Evolutionary conservation across 768 basidiomycete genomes (phyloP).

Genomic region (Pleurotus platypus): DNA sequence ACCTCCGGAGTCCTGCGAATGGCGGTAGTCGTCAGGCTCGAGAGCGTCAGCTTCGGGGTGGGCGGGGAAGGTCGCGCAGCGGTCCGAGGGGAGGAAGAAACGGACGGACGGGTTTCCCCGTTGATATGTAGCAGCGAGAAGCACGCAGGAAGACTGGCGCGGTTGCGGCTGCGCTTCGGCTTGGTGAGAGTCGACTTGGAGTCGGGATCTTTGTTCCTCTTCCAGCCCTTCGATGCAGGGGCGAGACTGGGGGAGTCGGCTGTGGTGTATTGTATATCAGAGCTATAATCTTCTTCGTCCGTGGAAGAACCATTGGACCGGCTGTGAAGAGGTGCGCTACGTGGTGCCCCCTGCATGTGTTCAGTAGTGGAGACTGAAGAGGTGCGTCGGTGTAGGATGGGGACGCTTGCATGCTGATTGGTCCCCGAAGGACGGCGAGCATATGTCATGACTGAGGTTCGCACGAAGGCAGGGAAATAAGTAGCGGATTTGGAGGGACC

Average conservation of each 20-base stretch:
- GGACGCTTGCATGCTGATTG: constrained; percentile 62
- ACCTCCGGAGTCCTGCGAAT: constrained; percentile 13
- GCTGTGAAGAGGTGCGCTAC: constrained; percentile 38
- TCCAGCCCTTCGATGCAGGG: constrained; percentile 13
- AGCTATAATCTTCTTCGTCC: constrained; percentile 40
- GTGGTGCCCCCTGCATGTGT: constrained; percentile 35
- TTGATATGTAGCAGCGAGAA: constrained; percentile 67
- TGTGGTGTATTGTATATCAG: constrained; percentile 32
- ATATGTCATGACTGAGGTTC: constrained; percentile 53
- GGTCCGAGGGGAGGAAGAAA: constrained; percentile 45
- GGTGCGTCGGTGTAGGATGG: constrained; percentile 50
- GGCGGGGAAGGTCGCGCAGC: constrained; percentile 53
- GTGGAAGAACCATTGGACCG: constrained; percentile 30
- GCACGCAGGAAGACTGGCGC: constrained; percentile 71
- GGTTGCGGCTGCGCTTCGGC: constrained; percentile 54
- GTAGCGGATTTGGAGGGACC: constrained; percentile 38
- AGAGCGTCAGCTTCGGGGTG: constrained; percentile 49
- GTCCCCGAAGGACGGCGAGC: constrained; percentile 69
- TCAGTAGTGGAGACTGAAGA: constrained; percentile 39
- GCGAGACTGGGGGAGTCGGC: neutral
- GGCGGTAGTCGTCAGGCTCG: constrained; percentile 17
- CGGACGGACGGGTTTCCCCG: constrained; percentile 34
- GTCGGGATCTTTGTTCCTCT: constrained; percentile 19
- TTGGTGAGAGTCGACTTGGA: constrained; percentile 23
- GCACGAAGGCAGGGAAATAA: constrained; percentile 27